Evolutionary conservation across 2,329 filamentous ascomycete genomes (phyloP), one percentile per base, ranked within the genome.

Genomic region (Thielaviopsis musarum): DNA sequence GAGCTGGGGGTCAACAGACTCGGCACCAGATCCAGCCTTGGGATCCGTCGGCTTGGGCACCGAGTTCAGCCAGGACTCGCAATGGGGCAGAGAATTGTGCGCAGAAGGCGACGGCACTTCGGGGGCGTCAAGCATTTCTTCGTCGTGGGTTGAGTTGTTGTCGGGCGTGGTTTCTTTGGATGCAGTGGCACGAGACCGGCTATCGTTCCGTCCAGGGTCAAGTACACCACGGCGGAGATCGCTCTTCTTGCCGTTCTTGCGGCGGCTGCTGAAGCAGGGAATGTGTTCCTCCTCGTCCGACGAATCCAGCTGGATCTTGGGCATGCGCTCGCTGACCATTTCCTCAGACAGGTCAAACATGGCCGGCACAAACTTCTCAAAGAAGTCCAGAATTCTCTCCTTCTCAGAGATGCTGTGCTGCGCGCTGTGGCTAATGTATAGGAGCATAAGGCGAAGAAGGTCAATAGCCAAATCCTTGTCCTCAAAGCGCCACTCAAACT

Each of bases 141-240:
- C 87, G 65, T 93, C 88, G 58, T 81, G 85, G 28, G 80, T 81
- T 1, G 87, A 91, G n/a, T 76, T 81, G 22, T 84, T 81, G 66
- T 94, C 91, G 0, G 93, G 91, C 0, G 91, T 95, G 0, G 87
- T 90, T 65, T 93, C 90, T 66, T 94, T 89, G 72, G 88, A 95
- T 15, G 80, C 84, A 24, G 86, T 84, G n/a, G 81, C 76, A 65
- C 85, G 80, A 24, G 80, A 77, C 64, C 81, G 80, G 70, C 84
- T 86, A 61, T 86, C 84, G 65, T 84, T 85, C 62, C 87, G 83
- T 48, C 78, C 77, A 21, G 79, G 87, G 66, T 95, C 90, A 38
- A 98, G 81, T 51, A 95, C 88, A 62, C 89, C 88, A 65, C 91
- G 84, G 61, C 90, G 85, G 48, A 97, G 77, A 67, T 89, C 85